Evolutionary conservation across 2,329 filamentous ascomycete genomes (phyloP), one percentile per base, ranked within the genome.

Genomic region (Fusarium kyushuense): DNA sequence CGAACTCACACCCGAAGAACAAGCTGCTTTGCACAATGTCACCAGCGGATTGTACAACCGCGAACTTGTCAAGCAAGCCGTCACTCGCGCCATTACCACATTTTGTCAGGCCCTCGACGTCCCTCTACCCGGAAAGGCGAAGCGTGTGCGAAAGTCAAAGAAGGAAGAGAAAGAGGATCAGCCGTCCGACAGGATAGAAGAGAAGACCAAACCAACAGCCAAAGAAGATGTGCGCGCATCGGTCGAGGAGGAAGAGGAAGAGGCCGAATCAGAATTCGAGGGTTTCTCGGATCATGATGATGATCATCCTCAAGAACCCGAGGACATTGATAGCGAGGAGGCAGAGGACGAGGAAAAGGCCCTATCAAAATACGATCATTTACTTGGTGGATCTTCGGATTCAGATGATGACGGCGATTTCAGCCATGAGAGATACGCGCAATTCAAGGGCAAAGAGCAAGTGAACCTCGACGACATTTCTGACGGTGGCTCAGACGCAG

Each of bases 21-120:
- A 78, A 53, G 68, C 75, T 1, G 81, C 84, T 4, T 76, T 88
- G 27, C 86, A 89, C 71, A 88, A 88, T 72, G 86, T 89, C 52
- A 88, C 87, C 27, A 89, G 86, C 61, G 82, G 81, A 10, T 77
- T 89, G 4, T 88, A 84, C 73, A 87, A 85, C 60, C 79, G 82
- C 53, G 80, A 81, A 8, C 79, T 83, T 30, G 85, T 88, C 54
- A 83, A 82, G 66, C 79, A 83, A 49, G 80, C 81, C 4, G 76
- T 86, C 12, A 81, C 84, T 27, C 80, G 82, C 70, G 86, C 85
- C 2, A 68, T 87, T 16, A 77, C 78, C 56, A 81, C 78, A 29
- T 81, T 87, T 5, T 88, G 86, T 72, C 75, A 79, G 45, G 76
- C 79, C 5, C 76, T 89, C 17, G 79, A 82, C 3, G 79, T 88